Evolutionary conservation across 768 basidiomycete species (phyloP), one percentile per base, ranked within the genome.

Genomic region (Rhizopogon roseolus): DNA sequence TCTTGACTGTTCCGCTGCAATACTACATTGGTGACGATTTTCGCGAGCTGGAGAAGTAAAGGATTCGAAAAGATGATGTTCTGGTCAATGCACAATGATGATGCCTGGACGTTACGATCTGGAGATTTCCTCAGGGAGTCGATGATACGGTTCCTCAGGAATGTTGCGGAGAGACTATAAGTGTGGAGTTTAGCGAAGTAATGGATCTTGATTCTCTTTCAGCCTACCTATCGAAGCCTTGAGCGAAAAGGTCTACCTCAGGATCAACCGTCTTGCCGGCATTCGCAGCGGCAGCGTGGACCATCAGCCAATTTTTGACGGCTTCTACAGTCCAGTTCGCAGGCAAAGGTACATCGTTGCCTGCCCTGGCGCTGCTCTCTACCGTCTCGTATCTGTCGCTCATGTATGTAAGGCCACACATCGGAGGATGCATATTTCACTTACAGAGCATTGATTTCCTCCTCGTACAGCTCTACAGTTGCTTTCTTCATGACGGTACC

Each of bases 381-480:
- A 74, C 64, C 0, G 57, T 57, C 9, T 62, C 59, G 37, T 74
- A 74, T 50, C 72, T 74, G 49, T 1, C 8, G 29, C 29, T 8
- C 5, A 29, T 17, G 14, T 28, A 16, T 36, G 14, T 25, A 7
- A 27, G 8, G 34, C 10, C 44, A 5, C 6, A 28, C 10, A 28
- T 25, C 43, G 4, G 25, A n/a, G 17, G 29, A 29, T 9, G 29
- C 29, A 29, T 8, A 29, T 29, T 29, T 7, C 7, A 7, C 68
- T 56, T 63, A 82, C 72, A 81, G 45, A 17, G 60, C 66, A 27
- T 80, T 70, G 22, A 83, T 80, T 52, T 82, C 80, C 1, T 68
- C 50, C 13, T 64, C 65, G 56, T 82, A 82, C n/a, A 64, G 10
- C 4, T 51, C 59, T 37, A 79, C 46, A 1, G 75, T 68, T 6